phyloP scores from a whole-genome alignment of 305 asterid genomes.

The Fraxinus velutina region DNA sequence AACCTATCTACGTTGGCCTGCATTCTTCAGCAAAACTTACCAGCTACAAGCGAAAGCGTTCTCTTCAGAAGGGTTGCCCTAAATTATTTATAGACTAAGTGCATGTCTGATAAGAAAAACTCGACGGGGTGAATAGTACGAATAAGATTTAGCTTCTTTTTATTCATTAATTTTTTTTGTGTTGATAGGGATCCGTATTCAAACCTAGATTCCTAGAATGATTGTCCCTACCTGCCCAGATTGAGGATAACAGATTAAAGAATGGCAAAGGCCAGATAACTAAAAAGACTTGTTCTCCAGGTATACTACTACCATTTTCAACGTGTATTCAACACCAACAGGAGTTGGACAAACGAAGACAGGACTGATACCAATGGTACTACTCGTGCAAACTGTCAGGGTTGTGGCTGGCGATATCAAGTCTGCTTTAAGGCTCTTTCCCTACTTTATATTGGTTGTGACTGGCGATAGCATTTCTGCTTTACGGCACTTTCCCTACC shows the following conservation, averaged over 20 bases:
- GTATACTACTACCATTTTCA: background rate
- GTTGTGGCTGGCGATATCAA: background rate
- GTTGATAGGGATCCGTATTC: too few relatives aligned
- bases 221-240: background rate
- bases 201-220: background rate
- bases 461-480: background rate
- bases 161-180: background rate
- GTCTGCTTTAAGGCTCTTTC: background rate
- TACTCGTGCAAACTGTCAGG: background rate
- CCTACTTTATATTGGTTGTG: background rate
- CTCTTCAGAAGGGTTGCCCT: slow-evolving; percentile 30
- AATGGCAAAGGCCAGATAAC: background rate
- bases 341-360: background rate
- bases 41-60: slow-evolving; percentile 63
- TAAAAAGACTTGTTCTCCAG: background rate
- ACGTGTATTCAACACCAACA: background rate
- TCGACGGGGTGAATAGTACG: background rate
- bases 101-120: background rate
- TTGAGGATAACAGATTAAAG: background rate
- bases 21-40: slow-evolving; percentile 78
- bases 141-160: background rate
- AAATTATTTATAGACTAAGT: background rate
- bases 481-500: background rate
- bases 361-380: background rate
- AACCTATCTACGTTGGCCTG: slow-evolving; percentile 76